These are phyloP conservation scores for Xylaria sp. DNA, from an alignment of 2,329 filamentous ascomycete genomes.

Conservation along the genomic window DNA sequence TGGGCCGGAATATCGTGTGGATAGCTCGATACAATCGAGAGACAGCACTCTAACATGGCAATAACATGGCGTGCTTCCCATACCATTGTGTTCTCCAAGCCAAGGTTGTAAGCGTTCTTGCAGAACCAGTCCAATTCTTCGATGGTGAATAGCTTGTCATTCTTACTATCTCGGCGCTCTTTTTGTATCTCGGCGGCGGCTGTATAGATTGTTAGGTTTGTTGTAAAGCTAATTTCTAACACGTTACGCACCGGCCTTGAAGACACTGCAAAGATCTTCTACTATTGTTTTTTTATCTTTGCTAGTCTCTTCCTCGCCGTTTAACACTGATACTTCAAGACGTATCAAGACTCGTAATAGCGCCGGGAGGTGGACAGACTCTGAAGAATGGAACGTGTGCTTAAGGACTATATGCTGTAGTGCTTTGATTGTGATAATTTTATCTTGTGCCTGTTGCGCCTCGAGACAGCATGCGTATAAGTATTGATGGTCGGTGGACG, in stretches of 20 bases:
- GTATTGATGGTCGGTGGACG: slow-evolving; percentile 66
- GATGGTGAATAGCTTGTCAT: slow-evolving; percentile 64
- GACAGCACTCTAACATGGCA: slow-evolving; percentile 65
- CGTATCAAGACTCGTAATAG: slow-evolving; percentile 71
- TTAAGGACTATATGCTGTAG: slow-evolving; percentile 70
- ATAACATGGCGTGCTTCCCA: slow-evolving; percentile 66
- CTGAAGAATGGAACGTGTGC: slow-evolving; percentile 58
- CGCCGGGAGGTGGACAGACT: slow-evolving; percentile 68
- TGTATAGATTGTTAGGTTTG: slow-evolving; percentile 37
- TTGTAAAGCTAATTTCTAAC: slow-evolving; percentile 4
- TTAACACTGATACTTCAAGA: slow-evolving; percentile 57
- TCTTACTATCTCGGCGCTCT: slow-evolving; percentile 53
- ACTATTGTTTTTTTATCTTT: slow-evolving; percentile 43
- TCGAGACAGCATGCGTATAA: slow-evolving; percentile 85
- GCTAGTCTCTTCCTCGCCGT: slow-evolving; percentile 43
- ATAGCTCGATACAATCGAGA: slow-evolving; percentile 63
- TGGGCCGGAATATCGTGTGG: slow-evolving; percentile 57
- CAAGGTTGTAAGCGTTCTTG: slow-evolving; percentile 82
- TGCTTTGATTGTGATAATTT: slow-evolving; percentile 65
- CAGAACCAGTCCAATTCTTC: slow-evolving; percentile 86
- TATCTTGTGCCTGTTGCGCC: slow-evolving; percentile 73
- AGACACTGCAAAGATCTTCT: slow-evolving; percentile 64
- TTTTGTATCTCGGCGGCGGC: slow-evolving; percentile 56
- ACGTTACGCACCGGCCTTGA: slow-evolving; percentile 55
- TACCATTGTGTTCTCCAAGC: slow-evolving; percentile 66